Evolutionary conservation across 345 rosid species (phyloP).

Genomic region (Linum tenue): DNA sequence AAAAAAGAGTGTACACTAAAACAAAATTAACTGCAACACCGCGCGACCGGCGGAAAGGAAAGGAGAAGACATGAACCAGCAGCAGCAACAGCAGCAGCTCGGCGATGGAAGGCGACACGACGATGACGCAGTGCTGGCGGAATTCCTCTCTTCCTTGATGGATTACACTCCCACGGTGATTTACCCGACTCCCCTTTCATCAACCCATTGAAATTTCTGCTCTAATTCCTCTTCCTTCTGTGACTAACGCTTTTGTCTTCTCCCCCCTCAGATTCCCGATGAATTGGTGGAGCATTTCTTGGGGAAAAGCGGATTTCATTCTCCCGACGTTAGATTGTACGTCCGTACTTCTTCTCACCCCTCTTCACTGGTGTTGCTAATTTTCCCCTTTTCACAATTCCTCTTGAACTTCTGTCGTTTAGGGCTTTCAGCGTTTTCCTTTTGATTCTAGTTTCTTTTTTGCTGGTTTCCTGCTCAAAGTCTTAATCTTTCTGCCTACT

Average conservation of each 20-base stretch:
- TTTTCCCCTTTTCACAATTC: too few relatives aligned
- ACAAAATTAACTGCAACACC: not conserved
- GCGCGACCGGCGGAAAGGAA: not conserved
- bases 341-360: slow-evolving; percentile 23
- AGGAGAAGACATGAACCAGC: slow-evolving; percentile 6
- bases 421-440: too few relatives aligned
- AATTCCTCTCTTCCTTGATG: slow-evolving; percentile 77
- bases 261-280: slow-evolving; percentile 59
- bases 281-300: slow-evolving; percentile 91
- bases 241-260: not conserved
- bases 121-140: slow-evolving; percentile 69
- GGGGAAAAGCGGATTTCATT: slow-evolving; percentile 91
- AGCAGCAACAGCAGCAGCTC: slow-evolving; percentile 12
- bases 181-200: not conserved
- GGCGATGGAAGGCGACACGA: slow-evolving; percentile 48
- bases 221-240: not conserved
- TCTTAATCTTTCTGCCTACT: too few relatives aligned
- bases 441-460: too few relatives aligned
- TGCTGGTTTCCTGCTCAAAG: too few relatives aligned
- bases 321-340: slow-evolving; percentile 94
- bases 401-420: too few relatives aligned
- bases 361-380: not conserved
- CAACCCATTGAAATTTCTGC: not conserved
- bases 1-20: too few relatives aligned
- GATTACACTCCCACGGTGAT: slow-evolving; percentile 78